phyloP scores from a whole-genome alignment of 805 yeast genomes.

The Candida coleopterorum region DNA sequence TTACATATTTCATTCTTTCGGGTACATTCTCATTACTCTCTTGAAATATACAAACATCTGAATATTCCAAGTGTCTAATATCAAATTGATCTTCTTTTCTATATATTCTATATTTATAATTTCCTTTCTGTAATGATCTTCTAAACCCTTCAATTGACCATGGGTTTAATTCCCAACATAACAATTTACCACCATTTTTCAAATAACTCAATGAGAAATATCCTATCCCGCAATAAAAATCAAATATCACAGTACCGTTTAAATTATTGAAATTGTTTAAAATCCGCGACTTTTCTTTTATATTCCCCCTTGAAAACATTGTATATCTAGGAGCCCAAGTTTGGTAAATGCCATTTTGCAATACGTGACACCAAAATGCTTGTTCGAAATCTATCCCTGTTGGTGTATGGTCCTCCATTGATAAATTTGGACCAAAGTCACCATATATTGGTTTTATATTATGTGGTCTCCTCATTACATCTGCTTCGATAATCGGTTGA shows the following conservation, averaged over 20 bases:
- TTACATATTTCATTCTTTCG: constrained; percentile 28
- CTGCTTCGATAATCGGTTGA: constrained; percentile 55
- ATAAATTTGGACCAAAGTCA: constrained; percentile 50
- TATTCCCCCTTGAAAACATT: constrained; percentile 85
- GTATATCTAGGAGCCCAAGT: constrained; percentile 83
- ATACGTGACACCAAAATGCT: constrained; percentile 68
- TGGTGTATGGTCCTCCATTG: constrained; percentile 32
- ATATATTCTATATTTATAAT: constrained; percentile 32
- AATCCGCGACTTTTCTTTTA: constrained; percentile 72
- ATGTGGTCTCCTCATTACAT: constrained; percentile 61
- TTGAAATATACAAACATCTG: constrained; percentile 47
- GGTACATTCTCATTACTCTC: constrained; percentile 58
- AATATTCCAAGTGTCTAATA: constrained; percentile 13
- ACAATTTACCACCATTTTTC: constrained; percentile 47
- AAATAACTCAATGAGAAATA: constrained; percentile 73
- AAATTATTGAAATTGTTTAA: constrained; percentile 38
- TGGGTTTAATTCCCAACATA: constrained; percentile 82
- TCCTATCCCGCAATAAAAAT: constrained; percentile 82
- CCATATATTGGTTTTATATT: constrained; percentile 59
- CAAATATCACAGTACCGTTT: constrained; percentile 46
- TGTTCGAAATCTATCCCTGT: constrained; percentile 35
- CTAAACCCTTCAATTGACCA: constrained; percentile 75
- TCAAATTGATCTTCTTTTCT: constrained; percentile 23
- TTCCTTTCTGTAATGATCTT: constrained; percentile 49
- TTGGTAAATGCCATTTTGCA: constrained; percentile 73